Evolutionary conservation across 768 basidiomycete species (phyloP).

Genomic region (Boletales sp.): DNA sequence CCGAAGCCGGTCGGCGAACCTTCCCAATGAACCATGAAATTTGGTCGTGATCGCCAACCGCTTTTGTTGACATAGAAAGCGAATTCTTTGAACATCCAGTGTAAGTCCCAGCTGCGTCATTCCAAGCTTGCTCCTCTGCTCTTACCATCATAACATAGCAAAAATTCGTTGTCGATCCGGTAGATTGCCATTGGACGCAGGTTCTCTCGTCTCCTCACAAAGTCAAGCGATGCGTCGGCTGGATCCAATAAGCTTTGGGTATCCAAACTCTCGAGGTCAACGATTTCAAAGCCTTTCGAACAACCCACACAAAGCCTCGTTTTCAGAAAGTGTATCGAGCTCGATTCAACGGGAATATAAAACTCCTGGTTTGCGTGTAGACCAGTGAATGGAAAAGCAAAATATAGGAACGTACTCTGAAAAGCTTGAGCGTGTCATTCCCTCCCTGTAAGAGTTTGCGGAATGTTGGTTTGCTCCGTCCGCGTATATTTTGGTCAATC

Average conservation of each 20-base stretch:
- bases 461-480: conserved; percentile 86
- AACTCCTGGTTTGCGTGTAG: conserved; percentile 64
- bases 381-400: background rate
- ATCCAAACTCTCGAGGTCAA: conserved; percentile 94
- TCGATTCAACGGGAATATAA: conserved; percentile 97
- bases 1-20: conserved; percentile 92
- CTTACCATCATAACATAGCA: conserved; percentile 95
- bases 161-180: conserved; percentile 92
- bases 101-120: conserved; percentile 4
- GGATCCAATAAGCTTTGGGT: conserved; percentile 96
- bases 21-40: conserved; percentile 98
- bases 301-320: conserved; percentile 97
- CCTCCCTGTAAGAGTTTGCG: conserved; percentile 91
- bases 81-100: conserved; percentile 62
- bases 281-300: conserved; percentile 96
- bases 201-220: conserved; percentile 87
- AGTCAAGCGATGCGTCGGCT: conserved; percentile 84
- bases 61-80: conserved; percentile 99
- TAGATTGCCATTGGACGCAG: conserved; percentile 95
- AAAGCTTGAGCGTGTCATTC: conserved; percentile 88
- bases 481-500: conserved; percentile 82
- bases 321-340: conserved; percentile 95
- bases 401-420: conserved; percentile 57
- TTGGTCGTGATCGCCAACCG: conserved; percentile 83
- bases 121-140: conserved; percentile 8